Conservation (phyloP, 1,284 basidiomycete genomes). For the Volvariella volvacea region DNA sequence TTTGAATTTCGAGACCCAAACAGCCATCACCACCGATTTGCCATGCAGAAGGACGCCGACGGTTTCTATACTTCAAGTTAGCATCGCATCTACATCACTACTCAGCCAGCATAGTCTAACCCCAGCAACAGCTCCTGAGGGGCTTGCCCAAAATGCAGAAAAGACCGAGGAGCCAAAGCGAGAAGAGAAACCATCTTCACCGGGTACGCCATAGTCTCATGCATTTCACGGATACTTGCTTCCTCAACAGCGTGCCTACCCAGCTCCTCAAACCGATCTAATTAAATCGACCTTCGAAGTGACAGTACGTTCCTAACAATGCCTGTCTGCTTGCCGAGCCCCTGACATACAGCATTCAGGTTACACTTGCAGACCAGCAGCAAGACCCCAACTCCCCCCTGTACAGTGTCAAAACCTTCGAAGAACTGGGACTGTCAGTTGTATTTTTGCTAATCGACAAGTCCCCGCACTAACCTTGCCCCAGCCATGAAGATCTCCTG, state of each 20-base stretch:
- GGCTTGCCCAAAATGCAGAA: background rate
- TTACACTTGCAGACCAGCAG: slow-evolving; percentile 97
- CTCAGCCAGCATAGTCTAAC: background rate
- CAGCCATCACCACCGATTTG: slow-evolving; percentile 13
- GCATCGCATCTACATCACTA: background rate
- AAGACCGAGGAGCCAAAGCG: background rate
- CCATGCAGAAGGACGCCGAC: slow-evolving; percentile 66
- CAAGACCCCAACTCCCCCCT: slow-evolving; percentile 93
- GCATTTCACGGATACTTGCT: slow-evolving; percentile 1
- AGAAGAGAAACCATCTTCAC: slow-evolving; percentile 14
- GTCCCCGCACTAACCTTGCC: slow-evolving; percentile 1
- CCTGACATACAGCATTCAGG: slow-evolving; percentile 39
- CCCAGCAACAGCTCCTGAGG: background rate
- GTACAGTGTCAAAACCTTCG: slow-evolving; percentile 91
- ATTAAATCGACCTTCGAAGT: slow-evolving; percentile 73
- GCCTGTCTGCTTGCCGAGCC: background rate
- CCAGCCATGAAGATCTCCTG: slow-evolving; percentile 80
- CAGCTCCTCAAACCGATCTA: slow-evolving; percentile 42
- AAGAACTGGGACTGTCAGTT: slow-evolving; percentile 86
- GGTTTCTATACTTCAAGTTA: slow-evolving; percentile 47
- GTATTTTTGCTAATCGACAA: slow-evolving; percentile 5
- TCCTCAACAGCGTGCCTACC: background rate
- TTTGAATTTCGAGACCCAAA: background rate
- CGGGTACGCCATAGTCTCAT: slow-evolving; percentile 11
- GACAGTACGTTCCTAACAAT: slow-evolving; percentile 37